These are phyloP conservation scores for Quillaja saponaria DNA, from an alignment of 306 rosid species.

Conservation along the genomic window DNA sequence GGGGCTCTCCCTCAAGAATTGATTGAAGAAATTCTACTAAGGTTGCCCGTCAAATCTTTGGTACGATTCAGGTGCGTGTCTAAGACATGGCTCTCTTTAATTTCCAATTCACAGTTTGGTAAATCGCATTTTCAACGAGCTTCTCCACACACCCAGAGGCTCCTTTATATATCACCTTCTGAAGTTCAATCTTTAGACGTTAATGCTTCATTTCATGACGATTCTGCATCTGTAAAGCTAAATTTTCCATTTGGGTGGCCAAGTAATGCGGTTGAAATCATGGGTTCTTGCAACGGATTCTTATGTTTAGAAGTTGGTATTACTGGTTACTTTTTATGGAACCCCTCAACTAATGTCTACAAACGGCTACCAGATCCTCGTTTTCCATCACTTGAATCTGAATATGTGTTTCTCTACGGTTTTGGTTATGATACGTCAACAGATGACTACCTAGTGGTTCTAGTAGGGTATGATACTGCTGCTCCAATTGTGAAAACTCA, in stretches of 20 bases:
- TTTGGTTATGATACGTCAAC: constrained; percentile 21
- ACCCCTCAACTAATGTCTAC: constrained; percentile 4
- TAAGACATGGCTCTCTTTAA: constrained; percentile 43
- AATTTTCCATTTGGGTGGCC: background rate
- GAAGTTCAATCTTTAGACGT: background rate
- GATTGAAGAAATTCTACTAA: constrained; percentile 43
- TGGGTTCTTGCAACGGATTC: constrained; percentile 26
- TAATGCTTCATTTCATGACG: background rate
- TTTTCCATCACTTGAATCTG: accelerated
- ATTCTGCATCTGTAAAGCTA: background rate
- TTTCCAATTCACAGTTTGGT: constrained; percentile 40
- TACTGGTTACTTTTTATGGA: background rate
- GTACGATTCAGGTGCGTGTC: constrained; percentile 46
- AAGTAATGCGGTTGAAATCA: background rate
- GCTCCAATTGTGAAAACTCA: background rate
- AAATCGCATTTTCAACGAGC: constrained; percentile 29
- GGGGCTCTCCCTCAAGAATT: constrained; percentile 37
- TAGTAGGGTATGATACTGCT: background rate
- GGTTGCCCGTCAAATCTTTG: constrained; percentile 47
- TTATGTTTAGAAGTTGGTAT: background rate
- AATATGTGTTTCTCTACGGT: background rate
- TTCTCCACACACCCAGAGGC: background rate
- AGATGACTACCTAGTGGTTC: constrained; percentile 23
- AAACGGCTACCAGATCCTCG: background rate
- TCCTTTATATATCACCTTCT: background rate